Evolutionary conservation across 345 rosid genomes (phyloP), one percentile per base, ranked within the genome.

Genomic region (Gynandropsis gynandra): DNA sequence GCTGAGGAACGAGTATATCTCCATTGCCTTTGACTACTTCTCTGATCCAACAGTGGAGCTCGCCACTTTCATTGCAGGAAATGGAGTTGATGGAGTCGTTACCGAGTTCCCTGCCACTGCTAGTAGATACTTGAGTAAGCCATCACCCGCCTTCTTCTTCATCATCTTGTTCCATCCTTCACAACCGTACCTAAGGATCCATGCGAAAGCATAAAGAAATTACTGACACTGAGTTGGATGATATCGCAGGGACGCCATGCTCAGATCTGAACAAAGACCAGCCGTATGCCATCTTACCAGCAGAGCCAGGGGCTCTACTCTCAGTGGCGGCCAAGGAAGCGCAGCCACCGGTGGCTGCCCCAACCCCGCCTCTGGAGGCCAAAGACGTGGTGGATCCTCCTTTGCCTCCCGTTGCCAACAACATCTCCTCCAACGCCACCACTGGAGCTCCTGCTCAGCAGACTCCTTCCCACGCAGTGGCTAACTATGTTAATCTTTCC

Each of bases 91-190:
- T 62, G 96, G 96, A 11, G 52, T 86, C 51, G 27, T 80, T 41
- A 89, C 92, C 0, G 90, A 89, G 43, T 89, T 61, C 68, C 97
- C 97, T 7, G 88, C 71, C 47, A 86, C 96, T 0, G 94, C 95
- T 13, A 52, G 51, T 67, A 81, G 71, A 80, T 86, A 83, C 63
- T 33, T 76, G 39, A 74, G 90, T 86, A 68, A 83, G 87, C 64
- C n/a, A 20, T 21, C 17, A 45, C 32, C 20, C 11, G 32, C 14
- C 7, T 12, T 15, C 41, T 34, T 31, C n/a, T n/a, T n/a, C n/a
- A n/a, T n/a, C n/a, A n/a, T 53, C 36, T 47, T 15, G 48, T 21
- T 16, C 13, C 47, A 35, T 56, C 48, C 2, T 1, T 32, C 35
- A 32, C 55, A 2, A 62, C 50, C 32, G 33, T n/a, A n/a, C n/a